Conservation (phyloP, 352 stramenopile genomes). For the Hyaloperonospora arabidopsidis region DNA sequence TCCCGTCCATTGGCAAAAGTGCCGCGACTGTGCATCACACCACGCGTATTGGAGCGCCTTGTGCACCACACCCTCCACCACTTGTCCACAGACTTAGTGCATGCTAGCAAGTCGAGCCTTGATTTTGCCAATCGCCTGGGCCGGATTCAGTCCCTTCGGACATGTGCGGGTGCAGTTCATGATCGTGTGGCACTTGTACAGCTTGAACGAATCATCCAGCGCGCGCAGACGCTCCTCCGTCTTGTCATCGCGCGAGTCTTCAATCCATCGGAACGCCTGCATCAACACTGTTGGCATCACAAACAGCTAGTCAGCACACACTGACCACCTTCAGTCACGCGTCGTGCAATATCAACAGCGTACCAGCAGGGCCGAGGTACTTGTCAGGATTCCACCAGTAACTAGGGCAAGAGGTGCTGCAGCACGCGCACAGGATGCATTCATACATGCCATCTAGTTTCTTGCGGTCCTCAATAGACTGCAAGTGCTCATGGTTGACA, state of each 20-base stretch:
- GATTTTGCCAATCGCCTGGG: conserved; percentile 97
- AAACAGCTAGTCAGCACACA: conserved; percentile 3
- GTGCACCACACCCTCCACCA: not conserved
- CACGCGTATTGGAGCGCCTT: not conserved
- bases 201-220: conserved; percentile 98
- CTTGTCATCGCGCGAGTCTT: conserved; percentile 96
- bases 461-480: conserved; percentile 94
- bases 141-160: conserved; percentile 99
- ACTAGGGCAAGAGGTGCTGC: conserved; percentile 96
- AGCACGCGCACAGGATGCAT: conserved; percentile 99
- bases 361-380: conserved; percentile 88
- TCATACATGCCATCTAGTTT: conserved; percentile 99
- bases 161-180: conserved; percentile 99
- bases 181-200: conserved; percentile 99
- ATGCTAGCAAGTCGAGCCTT: conserved; percentile 91
- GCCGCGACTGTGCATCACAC: conserved; percentile 18
- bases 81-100: conserved; percentile 38
- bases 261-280: conserved; percentile 98
- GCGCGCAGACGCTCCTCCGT: conserved; percentile 92
- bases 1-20: not conserved
- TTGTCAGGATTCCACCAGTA: conserved; percentile 99
- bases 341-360: conserved; percentile 6
- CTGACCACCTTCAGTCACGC: not conserved
- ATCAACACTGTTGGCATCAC: conserved; percentile 64
- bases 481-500: conserved; percentile 79